Evolutionary conservation across 2,329 filamentous ascomycete genomes (phyloP), one percentile per base, ranked within the genome.

Genomic region (Penicillium sumatraense): DNA sequence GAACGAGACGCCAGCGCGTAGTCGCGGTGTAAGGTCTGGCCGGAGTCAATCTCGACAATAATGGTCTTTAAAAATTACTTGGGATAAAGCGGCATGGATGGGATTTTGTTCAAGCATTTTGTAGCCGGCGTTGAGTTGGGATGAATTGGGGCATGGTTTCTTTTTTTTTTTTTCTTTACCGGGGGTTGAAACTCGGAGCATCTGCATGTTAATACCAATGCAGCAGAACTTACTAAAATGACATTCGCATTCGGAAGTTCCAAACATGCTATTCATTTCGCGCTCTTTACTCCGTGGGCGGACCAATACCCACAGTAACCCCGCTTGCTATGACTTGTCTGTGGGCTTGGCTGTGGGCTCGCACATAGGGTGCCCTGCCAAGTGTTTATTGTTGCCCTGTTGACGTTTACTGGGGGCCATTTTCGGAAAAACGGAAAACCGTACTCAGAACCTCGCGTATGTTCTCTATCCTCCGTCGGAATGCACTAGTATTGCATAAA

Each of bases 1-100:
- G 3, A 59, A 61, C 11, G 65, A 69, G n/a, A 63, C 59, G 1
- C 65, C 65, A 7, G 62, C 57, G 13, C 63, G 65, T 42, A 62
- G 49, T 51, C 64, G 68, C 2, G 59, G 60, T 10, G 56, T 49
- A 23, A 18, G 58, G 2, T 48, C 68, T 40, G 54, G 57, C 10
- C 57, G 66, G 27, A 64, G 59, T 49, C 59, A 64, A 24, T 60
- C 53, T 16, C 52, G 65, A 38, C 55, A 64, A 44, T 64, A 38
- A 61, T 45, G 29, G n/a, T 29, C 13, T 36, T 20, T 24, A 3
- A 51, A 24, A 27, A 27, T 33, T 36, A 24, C 13, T 26, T 48
- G 31, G 13, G 21, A 44, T 52, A 45, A 38, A 31, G 3, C 2
- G 16, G 18, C 3, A 23, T 42, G 16, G 42, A 20, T 29, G 27